phyloP scores from a whole-genome alignment of 495 filamentous ascomycete species.

The Glarea lozoyensis region DNA sequence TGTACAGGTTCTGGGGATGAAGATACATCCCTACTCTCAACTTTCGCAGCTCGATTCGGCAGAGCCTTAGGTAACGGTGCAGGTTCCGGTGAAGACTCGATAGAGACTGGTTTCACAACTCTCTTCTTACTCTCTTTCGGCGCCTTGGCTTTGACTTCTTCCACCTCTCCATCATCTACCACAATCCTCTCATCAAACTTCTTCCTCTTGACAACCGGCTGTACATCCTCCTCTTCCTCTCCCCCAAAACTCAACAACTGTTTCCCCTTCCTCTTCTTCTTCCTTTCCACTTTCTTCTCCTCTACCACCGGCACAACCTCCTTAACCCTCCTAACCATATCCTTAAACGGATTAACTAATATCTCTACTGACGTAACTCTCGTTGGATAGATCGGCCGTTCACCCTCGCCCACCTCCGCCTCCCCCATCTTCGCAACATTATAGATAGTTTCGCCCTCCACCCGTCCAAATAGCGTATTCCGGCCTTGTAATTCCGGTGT shows the following conservation, averaged over 20 bases:
- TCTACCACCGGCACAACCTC: conserved; percentile 32
- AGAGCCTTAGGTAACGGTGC: conserved; percentile 17
- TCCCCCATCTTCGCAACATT: conserved; percentile 91
- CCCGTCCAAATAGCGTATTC: conserved; percentile 88
- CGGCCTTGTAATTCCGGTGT: conserved; percentile 77
- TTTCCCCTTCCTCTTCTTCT: conserved; percentile 66
- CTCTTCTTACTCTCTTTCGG: conserved; percentile 25
- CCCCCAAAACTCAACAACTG: conserved; percentile 82
- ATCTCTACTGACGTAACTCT: conserved; percentile 75
- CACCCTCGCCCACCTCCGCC: conserved; percentile 72
- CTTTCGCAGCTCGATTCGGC: conserved; percentile 16
- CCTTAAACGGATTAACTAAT: conserved; percentile 81
- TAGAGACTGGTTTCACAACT: conserved; percentile 21
- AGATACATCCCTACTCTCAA: conserved; percentile 16
- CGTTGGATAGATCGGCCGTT: conserved; percentile 79
- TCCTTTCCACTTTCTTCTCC: conserved; percentile 34
- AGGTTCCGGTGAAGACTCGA: conserved; percentile 19
- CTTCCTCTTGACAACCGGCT: conserved; percentile 65
- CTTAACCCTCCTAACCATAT: conserved; percentile 65
- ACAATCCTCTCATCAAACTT: conserved; percentile 89
- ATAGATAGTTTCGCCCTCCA: conserved; percentile 92
- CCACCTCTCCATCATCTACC: conserved; percentile 38
- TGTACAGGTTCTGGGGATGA: conserved; percentile 23
- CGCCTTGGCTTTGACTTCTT: conserved; percentile 22
- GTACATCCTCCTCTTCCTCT: conserved; percentile 65